Evolutionary conservation across 2,329 filamentous ascomycete species (phyloP), one percentile per base, ranked within the genome.

Genomic region (Trichothecium sympodiale): DNA sequence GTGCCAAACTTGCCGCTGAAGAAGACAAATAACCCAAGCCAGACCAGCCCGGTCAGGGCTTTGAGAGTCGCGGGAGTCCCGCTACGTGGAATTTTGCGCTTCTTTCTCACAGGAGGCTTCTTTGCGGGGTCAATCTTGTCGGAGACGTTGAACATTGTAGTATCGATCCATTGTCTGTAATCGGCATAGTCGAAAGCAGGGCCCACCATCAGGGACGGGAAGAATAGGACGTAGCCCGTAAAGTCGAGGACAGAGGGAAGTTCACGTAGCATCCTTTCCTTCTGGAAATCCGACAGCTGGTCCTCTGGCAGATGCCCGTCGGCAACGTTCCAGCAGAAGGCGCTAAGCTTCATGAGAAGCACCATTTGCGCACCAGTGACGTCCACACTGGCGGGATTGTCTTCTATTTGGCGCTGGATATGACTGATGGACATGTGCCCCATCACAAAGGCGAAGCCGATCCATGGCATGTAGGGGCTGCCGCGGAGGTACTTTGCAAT

Each of bases 311-410:
- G 69, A 39, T 80, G 77, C 15, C 91, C 93, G 56, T 98, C 91
- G 50, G 91, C 87, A 8, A 96, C 80, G 54, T 96, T 96, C 91
- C 91, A 98, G 63, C 86, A 94, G 54, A 98, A 98, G 5, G 89
- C 83, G 16, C 80, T 86, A 26, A 98, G 75, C 60, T 98, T 98
- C 86, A 98, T 98, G 43, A 96, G 80, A 47, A 96, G 63, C 25
- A 98, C 91, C 91, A 98, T 98, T 59, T 98, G 91, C 2, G 89
- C 87, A 29, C 83, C 88, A 1, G 89, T 95, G 46, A 98, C 88
- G 55, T 98, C 91, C 40, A 94, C 69, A 2, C 64, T 60, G 28
- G 73, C 68, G 0, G 83, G 74, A 41, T 76, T 69, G 46, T 82
- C 69, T 28, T 71, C 63, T 28, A 78, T 73, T 57, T 94, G 86